Evolutionary conservation across 257 asterid species (phyloP), one percentile per base, ranked within the genome.

Genomic region (Fraxinus americana): DNA sequence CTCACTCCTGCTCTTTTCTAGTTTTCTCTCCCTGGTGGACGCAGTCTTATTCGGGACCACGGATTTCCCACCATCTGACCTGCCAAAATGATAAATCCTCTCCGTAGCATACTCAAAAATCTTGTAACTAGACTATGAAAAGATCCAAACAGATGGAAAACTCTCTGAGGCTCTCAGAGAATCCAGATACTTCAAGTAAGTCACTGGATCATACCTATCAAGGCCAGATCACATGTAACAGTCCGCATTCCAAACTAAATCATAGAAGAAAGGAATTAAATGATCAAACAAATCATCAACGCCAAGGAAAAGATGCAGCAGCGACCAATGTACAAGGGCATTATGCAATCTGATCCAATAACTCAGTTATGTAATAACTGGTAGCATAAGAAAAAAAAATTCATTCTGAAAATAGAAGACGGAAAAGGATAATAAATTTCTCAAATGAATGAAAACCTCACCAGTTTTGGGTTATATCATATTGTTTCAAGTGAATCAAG

Each of bases 161-260:
- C 97, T 93, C 89, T 95, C 99, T 71, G 98, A 91, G 84, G 97
- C 99, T 89, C 97, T 89, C 79, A 95, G 87, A 10, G 99, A 95
- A 83, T 95, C 99, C 84, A 93, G 91, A 88, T 93, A 95, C 89
- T 95, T 95, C 86, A 93, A 88, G 86, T 87, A 95, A 67, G 94
- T 93, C 77, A 95, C 96, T 61, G 99, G 96, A 84, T 95, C 99
- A 82, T 95, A 95, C 96, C 99, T 95, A 85, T 79, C 57, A 82
- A 88, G 65, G 67, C 73, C 73, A 82, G n/a, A 75, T 57, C 52
- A 32, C 12, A 29, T 41, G 73, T 75, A 75, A 69, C 16, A 63
- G 29, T 50, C 71, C 71, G 11, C 13, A 71, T 78, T 71, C 32
- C 3, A 59, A 52, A 66, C 13, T 32, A 32, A 32, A 32, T 32